Conservation (phyloP, 2,329 filamentous ascomycete genomes). For the Claviceps spartinae region DNA sequence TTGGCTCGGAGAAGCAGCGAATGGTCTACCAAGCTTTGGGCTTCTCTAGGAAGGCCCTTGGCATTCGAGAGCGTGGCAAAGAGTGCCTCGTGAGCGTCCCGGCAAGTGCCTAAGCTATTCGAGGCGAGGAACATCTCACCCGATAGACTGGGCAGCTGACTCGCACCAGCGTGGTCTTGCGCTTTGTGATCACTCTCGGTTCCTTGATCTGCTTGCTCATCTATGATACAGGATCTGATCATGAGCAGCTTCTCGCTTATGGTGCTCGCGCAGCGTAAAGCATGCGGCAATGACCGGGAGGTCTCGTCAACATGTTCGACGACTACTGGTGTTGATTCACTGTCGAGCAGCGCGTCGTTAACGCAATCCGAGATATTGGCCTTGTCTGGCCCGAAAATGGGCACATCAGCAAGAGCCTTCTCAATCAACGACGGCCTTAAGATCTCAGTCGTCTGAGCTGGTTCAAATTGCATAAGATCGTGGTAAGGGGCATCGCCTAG, state of each 20-base stretch:
- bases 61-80: constrained; percentile 31
- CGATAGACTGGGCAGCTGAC: constrained; percentile 18
- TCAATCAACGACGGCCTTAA: constrained; percentile 42
- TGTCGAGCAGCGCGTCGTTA: constrained; percentile 25
- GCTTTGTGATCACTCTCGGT: constrained; percentile 10
- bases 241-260: constrained; percentile 36
- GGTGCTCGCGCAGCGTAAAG: constrained; percentile 27
- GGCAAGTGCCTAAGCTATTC: constrained; percentile 32
- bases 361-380: constrained; percentile 28
- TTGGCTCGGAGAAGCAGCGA: constrained; percentile 46
- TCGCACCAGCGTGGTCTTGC: constrained; percentile 9
- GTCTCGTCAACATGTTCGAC: constrained; percentile 25
- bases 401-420: constrained; percentile 36
- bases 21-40: constrained; percentile 40
- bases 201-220: constrained; percentile 13
- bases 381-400: constrained; percentile 43
- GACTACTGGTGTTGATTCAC: constrained; percentile 18
- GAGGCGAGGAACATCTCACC: constrained; percentile 25
- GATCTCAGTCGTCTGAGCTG: constrained; percentile 36
- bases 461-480: constrained; percentile 44
- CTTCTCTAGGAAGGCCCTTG: constrained; percentile 34
- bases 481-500: constrained; percentile 39
- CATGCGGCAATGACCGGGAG: constrained; percentile 22
- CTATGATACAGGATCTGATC: constrained; percentile 26
- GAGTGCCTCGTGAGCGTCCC: constrained; percentile 44